Base-by-base conservation (phyloP, 179 eudicot species). In the Gypsophila paniculata region DNA sequence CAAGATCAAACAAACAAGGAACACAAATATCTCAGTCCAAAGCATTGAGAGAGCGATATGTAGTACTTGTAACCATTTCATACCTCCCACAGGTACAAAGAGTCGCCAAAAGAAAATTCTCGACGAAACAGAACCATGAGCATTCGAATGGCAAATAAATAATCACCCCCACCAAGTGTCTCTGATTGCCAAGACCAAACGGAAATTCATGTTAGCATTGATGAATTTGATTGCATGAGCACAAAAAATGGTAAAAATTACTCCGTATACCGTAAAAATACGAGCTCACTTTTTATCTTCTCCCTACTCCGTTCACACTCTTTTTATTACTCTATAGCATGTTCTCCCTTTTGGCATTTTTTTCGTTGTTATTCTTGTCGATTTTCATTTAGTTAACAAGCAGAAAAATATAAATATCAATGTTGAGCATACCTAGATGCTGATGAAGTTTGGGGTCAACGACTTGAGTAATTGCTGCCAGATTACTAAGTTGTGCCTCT, bases 21-120 rank as follows among this genome's bases (percentile, higher is more conserved):
- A 17, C 0, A 14, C 14, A 60, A 51, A 51, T 44, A 38, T 11
- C n/a, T n/a, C n/a, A n/a, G n/a, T n/a, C n/a, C n/a, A n/a, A n/a
- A n/a, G n/a, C n/a, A n/a, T n/a, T n/a, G n/a, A n/a, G n/a, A n/a
- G n/a, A n/a, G n/a, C n/a, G n/a, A n/a, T n/a, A n/a, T n/a, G n/a
- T n/a, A n/a, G n/a, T n/a, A n/a, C n/a, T n/a, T n/a, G n/a, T n/a
- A n/a, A n/a, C n/a, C n/a, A n/a, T n/a, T n/a, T n/a, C n/a, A 75
- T 91, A 94, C 99, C 99, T 94, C 99, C 99, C 99, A 94, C 61
- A 94, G 97, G 83, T 94, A 92, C 70, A 94, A 81, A 54, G 96
- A 90, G 71, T 94, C 99, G 22, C 89, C 88, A 83, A 94, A 94
- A 54, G 99, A 90, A 79, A 94, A 94, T 69, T 94, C 99, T 53